Conservation (phyloP, 768 basidiomycete species). For the Ramaria sp. region DNA sequence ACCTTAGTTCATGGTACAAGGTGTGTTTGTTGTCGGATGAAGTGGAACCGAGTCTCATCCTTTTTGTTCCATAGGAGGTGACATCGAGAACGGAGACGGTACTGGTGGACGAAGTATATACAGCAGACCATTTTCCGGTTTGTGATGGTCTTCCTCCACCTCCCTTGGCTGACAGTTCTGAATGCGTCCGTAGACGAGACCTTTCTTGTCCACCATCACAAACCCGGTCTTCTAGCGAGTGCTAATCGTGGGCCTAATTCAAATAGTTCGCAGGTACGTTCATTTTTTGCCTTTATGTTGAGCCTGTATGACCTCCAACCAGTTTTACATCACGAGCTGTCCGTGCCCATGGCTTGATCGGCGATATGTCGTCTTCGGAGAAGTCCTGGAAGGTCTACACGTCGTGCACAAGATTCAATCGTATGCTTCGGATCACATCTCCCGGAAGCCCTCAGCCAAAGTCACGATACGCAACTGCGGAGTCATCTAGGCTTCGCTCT, state of each 20-base stretch:
- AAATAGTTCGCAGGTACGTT: slow-evolving; percentile 36
- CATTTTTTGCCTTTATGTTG: neutral
- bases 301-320: neutral
- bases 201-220: slow-evolving; percentile 27
- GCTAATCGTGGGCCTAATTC: slow-evolving; percentile 42
- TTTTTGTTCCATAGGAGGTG: slow-evolving; percentile 20
- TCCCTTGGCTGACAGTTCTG: neutral
- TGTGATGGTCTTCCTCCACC: neutral
- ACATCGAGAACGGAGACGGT: slow-evolving; percentile 26
- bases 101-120: slow-evolving; percentile 22
- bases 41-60: neutral
- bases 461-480: slow-evolving; percentile 19
- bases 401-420: slow-evolving; percentile 26
- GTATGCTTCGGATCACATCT: slow-evolving; percentile 20
- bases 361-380: slow-evolving; percentile 35
- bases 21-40: neutral
- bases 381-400: slow-evolving; percentile 31
- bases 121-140: slow-evolving; percentile 4
- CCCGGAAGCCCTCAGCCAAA: slow-evolving; percentile 18
- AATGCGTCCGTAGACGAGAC: slow-evolving; percentile 24
- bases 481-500: slow-evolving; percentile 9
- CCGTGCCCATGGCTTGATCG: slow-evolving; percentile 29
- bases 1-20: slow-evolving; percentile 8
- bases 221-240: slow-evolving; percentile 34
- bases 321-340: slow-evolving; percentile 32